A percentile compares a stretch with the other conserved stretches of the same genome.
These are phyloP conservation scores for Vitis hybrid DNA, from an alignment of 177 flowering plant species.

Conservation along the genomic window DNA sequence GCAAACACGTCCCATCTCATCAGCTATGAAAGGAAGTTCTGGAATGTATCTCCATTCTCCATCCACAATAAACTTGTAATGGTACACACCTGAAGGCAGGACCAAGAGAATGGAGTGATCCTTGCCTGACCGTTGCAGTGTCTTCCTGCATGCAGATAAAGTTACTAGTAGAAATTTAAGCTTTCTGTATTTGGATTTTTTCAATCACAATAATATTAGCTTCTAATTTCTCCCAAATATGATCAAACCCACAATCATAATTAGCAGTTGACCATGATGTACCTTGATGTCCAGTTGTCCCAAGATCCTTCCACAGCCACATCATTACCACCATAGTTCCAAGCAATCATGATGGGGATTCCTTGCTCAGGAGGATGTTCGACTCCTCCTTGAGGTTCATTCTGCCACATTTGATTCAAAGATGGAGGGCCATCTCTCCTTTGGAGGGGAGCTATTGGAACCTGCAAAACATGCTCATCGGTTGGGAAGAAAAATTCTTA, in stretches of 20 bases:
- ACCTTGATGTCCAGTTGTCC: constrained; percentile 92
- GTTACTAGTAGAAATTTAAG: too few species aligned
- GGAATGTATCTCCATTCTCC: constrained; percentile 81
- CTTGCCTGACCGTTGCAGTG: constrained; percentile 75
- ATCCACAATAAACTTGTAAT: constrained; percentile 83
- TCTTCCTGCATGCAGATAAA: constrained; percentile 51
- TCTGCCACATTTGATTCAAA: constrained; percentile 41
- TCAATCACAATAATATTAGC: too few species aligned
- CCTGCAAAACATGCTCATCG: constrained; percentile 35
- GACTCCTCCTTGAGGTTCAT: constrained; percentile 39
- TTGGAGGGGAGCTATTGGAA: constrained; percentile 66
- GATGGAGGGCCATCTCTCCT: constrained; percentile 47
- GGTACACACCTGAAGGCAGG: constrained; percentile 82
- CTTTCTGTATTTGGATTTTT: too few species aligned
- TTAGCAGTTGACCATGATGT: too few species aligned
- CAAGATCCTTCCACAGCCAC: constrained; percentile 93
- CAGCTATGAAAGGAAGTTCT: constrained; percentile 70
- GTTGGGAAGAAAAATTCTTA: not conserved
- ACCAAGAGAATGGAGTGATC: constrained; percentile 79
- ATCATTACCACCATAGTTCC: constrained; percentile 78
- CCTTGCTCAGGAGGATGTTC: constrained; percentile 55
- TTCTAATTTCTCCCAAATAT: not conserved
- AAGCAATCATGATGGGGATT: constrained; percentile 82
- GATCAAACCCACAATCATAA: too few species aligned
- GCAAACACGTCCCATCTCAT: constrained; percentile 59